Evolutionary conservation across 202 grass and related monocot genomes (phyloP).

Genomic region (Sporobolus alterniflorus): DNA sequence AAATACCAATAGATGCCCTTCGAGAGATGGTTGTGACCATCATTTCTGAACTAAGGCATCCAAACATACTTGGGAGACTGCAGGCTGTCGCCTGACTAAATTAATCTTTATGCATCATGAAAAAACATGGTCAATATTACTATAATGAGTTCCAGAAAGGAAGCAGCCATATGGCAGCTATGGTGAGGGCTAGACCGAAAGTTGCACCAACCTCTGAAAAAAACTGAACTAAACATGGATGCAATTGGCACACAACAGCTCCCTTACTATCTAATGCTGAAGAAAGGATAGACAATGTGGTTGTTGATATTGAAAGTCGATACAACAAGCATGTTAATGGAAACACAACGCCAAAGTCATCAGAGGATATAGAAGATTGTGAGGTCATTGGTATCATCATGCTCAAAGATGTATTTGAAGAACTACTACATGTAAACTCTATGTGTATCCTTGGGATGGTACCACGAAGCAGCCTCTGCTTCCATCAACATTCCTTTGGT

Average conservation of each 20-base stretch:
- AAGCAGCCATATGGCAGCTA: constrained; percentile 99
- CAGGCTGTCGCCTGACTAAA: too few relatives aligned
- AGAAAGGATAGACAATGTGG: constrained; percentile 60
- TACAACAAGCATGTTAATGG: constrained; percentile 64
- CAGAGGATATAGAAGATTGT: constrained; percentile 93
- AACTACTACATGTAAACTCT: constrained; percentile 84
- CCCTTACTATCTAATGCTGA: constrained; percentile 70
- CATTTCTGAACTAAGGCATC: constrained; percentile 77
- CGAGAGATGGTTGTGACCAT: constrained; percentile 70
- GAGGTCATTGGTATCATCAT: constrained; percentile 99
- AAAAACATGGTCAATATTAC: constrained; percentile 29
- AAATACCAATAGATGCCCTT: constrained; percentile 71
- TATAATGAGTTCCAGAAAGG: constrained; percentile 99
- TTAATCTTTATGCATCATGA: not conserved
- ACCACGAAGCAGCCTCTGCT: not conserved
- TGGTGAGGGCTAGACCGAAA: constrained; percentile 82
- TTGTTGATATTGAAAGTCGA: constrained; percentile 79
- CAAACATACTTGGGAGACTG: constrained; percentile 69
- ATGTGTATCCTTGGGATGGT: not conserved
- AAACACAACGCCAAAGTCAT: constrained; percentile 51
- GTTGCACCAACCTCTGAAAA: constrained; percentile 34
- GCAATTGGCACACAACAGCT: constrained; percentile 29
- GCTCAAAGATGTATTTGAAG: constrained; percentile 99
- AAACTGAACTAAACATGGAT: constrained; percentile 47
- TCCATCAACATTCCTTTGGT: not conserved